Percentiles rank a stretch among this genome's conserved stretches.
Conservation (phyloP, 768 basidiomycete species). For the Gloeophyllum trabeum region DNA sequence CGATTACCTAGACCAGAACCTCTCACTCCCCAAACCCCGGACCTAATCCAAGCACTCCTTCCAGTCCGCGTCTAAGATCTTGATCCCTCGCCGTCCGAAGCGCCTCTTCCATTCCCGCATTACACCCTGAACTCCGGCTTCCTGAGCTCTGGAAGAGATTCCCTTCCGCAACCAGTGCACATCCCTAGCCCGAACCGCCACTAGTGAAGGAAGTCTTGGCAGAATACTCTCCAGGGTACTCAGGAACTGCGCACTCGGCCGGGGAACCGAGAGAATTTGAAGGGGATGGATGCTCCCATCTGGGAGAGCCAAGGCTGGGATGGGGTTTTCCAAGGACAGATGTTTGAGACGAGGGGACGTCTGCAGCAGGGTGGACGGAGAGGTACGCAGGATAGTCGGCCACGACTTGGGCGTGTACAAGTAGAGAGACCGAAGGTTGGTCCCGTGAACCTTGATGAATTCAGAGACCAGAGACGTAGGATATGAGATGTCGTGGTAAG, state of each 20-base stretch:
- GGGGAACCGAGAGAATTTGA: slow-evolving; percentile 61
- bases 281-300: slow-evolving; percentile 25
- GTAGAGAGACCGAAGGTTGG: slow-evolving; percentile 43
- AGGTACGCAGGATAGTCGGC: slow-evolving; percentile 48
- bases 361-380: slow-evolving; percentile 34
- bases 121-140: slow-evolving; percentile 72
- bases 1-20: no score
- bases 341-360: slow-evolving; percentile 48
- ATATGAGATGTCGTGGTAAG: slow-evolving; percentile 57
- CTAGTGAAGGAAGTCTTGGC: slow-evolving; percentile 43
- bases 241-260: slow-evolving; percentile 56
- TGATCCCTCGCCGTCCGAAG: slow-evolving; percentile 43
- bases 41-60: slow-evolving; percentile 24
- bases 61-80: slow-evolving; percentile 67
- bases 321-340: slow-evolving; percentile 60
- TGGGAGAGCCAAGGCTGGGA: slow-evolving; percentile 36
- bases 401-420: slow-evolving; percentile 62
- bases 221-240: slow-evolving; percentile 40
- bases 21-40: no score
- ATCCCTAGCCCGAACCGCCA: slow-evolving; percentile 50
- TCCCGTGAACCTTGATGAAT: slow-evolving; percentile 53
- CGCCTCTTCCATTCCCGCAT: slow-evolving; percentile 65
- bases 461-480: slow-evolving; percentile 44
- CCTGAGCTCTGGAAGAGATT: slow-evolving; percentile 51
- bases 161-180: slow-evolving; percentile 66